Conservation (phyloP, 306 rosid species). For the Glycine tomentella region DNA sequence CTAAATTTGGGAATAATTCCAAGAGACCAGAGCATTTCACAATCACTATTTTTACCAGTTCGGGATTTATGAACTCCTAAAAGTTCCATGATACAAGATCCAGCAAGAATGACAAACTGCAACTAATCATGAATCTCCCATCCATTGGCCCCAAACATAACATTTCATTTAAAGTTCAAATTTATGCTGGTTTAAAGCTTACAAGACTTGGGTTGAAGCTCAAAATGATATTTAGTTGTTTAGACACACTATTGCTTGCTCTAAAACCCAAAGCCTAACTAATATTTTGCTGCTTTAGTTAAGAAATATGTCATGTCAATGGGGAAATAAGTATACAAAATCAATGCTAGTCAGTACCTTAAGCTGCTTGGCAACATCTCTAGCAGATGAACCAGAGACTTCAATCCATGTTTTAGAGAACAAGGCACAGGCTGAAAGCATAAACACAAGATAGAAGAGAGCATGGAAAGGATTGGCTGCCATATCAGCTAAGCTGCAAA, state of each 20-base stretch:
- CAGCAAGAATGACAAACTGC: conserved; percentile 6
- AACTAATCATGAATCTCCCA: conserved; percentile 25
- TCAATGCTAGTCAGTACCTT: conserved; percentile 60
- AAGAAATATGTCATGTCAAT: conserved; percentile 23
- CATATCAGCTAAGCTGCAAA: conserved; percentile 93
- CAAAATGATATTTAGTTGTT: neutral
- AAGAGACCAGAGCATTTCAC: neutral
- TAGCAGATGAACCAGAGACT: conserved; percentile 97
- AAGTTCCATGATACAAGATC: neutral
- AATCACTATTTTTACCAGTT: neutral
- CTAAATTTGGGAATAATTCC: neutral
- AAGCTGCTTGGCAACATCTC: conserved; percentile 92
- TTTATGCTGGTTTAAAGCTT: neutral
- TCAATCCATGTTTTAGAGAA: conserved; percentile 98
- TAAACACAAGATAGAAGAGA: conserved; percentile 84
- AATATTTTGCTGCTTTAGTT: neutral
- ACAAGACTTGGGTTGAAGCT: neutral
- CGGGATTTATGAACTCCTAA: neutral
- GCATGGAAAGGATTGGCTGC: conserved; percentile 98
- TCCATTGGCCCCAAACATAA: neutral
- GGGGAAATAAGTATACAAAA: conserved; percentile 1
- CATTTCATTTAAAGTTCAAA: neutral
- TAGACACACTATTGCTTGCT: conserved; percentile 4
- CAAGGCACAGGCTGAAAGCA: conserved; percentile 90
- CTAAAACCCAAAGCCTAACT: conserved; percentile 3